Percentiles rank a stretch among this genome's conserved stretches.
phyloP scores from a whole-genome alignment of 495 filamentous ascomycete genomes.

The Parathielavia appendiculata region DNA sequence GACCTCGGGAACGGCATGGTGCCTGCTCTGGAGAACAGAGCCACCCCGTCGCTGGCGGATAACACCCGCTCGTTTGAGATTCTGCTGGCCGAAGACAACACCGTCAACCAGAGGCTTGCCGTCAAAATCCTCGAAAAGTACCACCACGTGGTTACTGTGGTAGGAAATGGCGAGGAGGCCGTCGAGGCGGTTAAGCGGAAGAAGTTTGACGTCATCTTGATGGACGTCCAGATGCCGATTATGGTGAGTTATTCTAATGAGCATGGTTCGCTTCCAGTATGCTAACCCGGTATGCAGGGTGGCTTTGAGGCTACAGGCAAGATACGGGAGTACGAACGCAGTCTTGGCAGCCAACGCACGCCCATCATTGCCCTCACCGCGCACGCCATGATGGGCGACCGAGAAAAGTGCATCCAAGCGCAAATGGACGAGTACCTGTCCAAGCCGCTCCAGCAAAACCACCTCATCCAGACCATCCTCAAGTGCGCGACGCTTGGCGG shows the following conservation, averaged over 20 bases:
- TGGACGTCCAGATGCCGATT: conserved; percentile 99
- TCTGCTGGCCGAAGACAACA: conserved; percentile 93
- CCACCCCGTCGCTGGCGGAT: conserved; percentile 85
- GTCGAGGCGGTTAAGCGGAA: conserved; percentile 83
- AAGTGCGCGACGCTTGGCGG: conserved; percentile 92
- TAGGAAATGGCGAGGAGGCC: conserved; percentile 90
- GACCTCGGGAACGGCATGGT: conserved; percentile 98
- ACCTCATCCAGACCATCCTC: conserved; percentile 96
- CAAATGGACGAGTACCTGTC: conserved; percentile 99
- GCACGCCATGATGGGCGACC: conserved; percentile 97
- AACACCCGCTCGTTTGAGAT: conserved; percentile 96
- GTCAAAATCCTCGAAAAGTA: conserved; percentile 98
- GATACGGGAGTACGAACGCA: conserved; percentile 90
- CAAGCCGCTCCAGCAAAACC: conserved; percentile 95
- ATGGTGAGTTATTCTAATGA: conserved; percentile 58
- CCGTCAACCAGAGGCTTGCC: conserved; percentile 92
- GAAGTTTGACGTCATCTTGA: conserved; percentile 92
- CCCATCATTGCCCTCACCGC: conserved; percentile 97
- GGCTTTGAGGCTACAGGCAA: conserved; percentile 97
- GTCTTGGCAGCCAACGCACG: conserved; percentile 68
- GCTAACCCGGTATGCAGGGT: conserved; percentile 52
- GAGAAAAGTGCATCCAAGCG: conserved; percentile 96
- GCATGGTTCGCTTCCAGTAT: background rate
- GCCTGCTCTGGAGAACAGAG: conserved; percentile 91
- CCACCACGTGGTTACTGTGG: conserved; percentile 93